Evolutionary conservation across 352 stramenopile genomes (phyloP), one percentile per base, ranked within the genome.

Genomic region (Phytophthora crassamura): DNA sequence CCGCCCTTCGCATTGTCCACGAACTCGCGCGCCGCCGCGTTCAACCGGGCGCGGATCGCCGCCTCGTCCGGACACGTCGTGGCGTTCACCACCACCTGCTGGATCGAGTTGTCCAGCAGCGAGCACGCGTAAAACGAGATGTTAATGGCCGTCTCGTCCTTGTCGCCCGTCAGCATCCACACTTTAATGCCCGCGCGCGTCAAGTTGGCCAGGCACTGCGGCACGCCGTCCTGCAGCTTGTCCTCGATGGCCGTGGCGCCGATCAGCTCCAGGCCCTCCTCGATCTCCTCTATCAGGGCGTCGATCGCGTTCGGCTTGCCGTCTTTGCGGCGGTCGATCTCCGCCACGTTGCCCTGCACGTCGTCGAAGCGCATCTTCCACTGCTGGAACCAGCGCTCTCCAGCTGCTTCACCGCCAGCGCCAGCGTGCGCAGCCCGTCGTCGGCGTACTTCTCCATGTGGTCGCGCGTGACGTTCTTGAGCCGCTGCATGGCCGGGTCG

Each of bases 111-210:
- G 59, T 91, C 79, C 9, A 98, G 53, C 16, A 98, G 57, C 14
- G 86, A 89, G 58, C 86, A 97, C 6, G 90, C 88, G 47, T 96
- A n/a, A n/a, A n/a, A 97, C 15, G 81, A 92, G 64, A 98, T 98
- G 68, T 98, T 98, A 59, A 98, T 98, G 32, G 95, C 95, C 0
- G 95, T 98, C 64, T 98, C 95, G 51, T 96, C 75, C 74, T 98
- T 98, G 72, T 98, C 95, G n/a, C 94, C 93, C 5, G 95, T 98
- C 18, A 98, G 85, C 78, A 98, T 97, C 91, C 94, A 98, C 14
- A 98, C 82, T 69, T 98, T 97, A 54, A 98, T 97, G 2, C 93
- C 93, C 0, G 91, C 94, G 11, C 66, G 64, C 3, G 85, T 90
- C 35, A 98, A 65, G 43, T 83, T 80, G 9, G 86, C 77, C 7